Base-by-base conservation (phyloP, 352 stramenopile genomes). In the Phytophthora foliorum region DNA sequence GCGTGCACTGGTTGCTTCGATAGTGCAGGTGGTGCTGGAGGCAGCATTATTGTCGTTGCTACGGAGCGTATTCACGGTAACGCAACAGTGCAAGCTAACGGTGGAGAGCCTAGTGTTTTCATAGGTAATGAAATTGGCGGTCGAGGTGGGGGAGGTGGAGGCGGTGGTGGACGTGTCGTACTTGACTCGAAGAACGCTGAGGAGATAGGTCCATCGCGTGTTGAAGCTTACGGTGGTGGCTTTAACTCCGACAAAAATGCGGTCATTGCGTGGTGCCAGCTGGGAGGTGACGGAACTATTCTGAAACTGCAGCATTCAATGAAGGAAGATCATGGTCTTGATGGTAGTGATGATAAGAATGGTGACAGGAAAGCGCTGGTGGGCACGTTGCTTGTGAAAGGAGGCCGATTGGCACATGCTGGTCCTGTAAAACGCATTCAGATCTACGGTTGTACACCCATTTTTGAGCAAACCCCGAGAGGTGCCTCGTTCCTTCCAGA, bases 231-330 rank as follows among this genome's bases (percentile, higher is more conserved):
- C 49, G 83, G 83, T 32, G 83, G 83, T 9, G 83, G 83, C 1
- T 71, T 73, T 17, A 74, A 41, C 17, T 58, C 73, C 6, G 65
- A 57, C 45, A 70, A 50, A 17, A 82, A 77, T 46, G 10, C 56
- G 21, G 58, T 67, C 4, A 80, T 93, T 24, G 67, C 75, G 38
- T 94, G 89, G 89, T 96, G 89, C 25, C 89, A 96, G 48, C 71
- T 94, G 14, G 89, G 86, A 34, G 86, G 81, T 34, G 87, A 93
- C 29, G 89, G 89, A 14, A 91, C 89, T 4, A 92, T 94, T 53
- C 46, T 94, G 7, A 89, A 89, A 39, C 21, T 82, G 17, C 78
- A 85, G 24, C 77, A 86, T 61, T 69, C 65, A 10, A 52, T 66
- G 1, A 72, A 72, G 27, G 48, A 70, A 16, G 39, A 62, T 29